A percentile compares a stretch with the other conserved stretches of the same genome.
Evolutionary conservation across 805 yeast genomes (phyloP).

Genomic region (Candida awuae): DNA sequence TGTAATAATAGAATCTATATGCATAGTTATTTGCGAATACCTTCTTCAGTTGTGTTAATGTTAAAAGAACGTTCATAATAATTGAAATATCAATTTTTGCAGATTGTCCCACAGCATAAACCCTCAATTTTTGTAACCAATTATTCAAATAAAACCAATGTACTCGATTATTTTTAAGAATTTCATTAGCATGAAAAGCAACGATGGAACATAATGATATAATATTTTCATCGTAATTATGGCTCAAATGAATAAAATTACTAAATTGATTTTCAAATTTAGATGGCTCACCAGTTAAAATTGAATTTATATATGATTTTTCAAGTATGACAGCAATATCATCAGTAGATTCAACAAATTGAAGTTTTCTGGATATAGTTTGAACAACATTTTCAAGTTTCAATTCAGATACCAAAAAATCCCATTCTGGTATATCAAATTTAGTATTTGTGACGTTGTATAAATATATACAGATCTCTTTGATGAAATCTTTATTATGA

Average conservation of each 20-base stretch:
- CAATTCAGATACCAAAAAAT: constrained; percentile 10
- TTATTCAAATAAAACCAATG: constrained; percentile 24
- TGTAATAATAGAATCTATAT: constrained; percentile 10
- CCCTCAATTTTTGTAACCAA: constrained; percentile 18
- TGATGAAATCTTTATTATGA: constrained; percentile 13
- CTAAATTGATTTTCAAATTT: constrained; percentile 16
- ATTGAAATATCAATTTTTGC: constrained; percentile 16
- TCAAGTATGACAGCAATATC: constrained; percentile 20
- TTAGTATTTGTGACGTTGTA: constrained; percentile 18
- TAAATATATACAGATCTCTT: constrained; percentile 19
- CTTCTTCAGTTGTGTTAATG: constrained; percentile 10
- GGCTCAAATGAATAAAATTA: constrained; percentile 2
- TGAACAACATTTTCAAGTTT: constrained; percentile 9
- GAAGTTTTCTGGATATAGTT: constrained; percentile 20
- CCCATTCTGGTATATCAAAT: constrained; percentile 18
- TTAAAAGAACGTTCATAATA: constrained; percentile 14
- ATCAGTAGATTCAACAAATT: constrained; percentile 16
- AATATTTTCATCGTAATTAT: not conserved
- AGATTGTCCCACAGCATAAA: constrained; percentile 7
- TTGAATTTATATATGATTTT: constrained; percentile 16
- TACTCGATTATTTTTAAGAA: constrained; percentile 3
- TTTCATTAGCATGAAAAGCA: constrained; percentile 14
- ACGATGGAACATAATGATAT: constrained; percentile 12
- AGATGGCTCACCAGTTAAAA: constrained; percentile 9
- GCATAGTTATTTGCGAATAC: not conserved